Conservation (phyloP, 345 rosid genomes). For the Eucalyptus regnans region DNA sequence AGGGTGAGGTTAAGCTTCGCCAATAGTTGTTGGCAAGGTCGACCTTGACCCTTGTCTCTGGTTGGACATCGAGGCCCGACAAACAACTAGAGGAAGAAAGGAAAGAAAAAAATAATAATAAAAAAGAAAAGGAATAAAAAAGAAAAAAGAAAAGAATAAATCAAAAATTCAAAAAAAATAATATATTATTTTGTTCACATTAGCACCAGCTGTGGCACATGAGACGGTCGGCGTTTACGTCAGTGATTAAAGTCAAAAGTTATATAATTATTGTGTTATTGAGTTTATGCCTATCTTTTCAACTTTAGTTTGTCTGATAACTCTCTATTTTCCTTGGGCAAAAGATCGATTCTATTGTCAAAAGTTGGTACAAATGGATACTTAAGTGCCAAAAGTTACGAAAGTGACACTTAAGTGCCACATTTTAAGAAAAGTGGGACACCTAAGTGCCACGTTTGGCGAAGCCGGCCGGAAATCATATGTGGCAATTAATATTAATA, state of each 20-base stretch:
- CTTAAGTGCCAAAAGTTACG: no score
- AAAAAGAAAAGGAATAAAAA: no score
- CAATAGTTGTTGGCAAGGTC: no score
- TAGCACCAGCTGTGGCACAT: rapidly evolving
- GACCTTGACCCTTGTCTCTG: not conserved
- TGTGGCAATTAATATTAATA: no score
- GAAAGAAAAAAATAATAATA: not conserved
- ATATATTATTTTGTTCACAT: not conserved
- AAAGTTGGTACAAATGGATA: no score
- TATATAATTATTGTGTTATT: not conserved
- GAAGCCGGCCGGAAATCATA: no score
- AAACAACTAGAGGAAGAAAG: not conserved
- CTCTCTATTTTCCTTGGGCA: not conserved
- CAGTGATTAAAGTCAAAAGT: not conserved
- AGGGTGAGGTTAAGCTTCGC: not conserved
- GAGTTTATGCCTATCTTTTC: not conserved
- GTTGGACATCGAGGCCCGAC: not conserved
- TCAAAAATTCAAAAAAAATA: no score
- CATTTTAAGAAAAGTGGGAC: no score
- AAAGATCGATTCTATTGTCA: no score
- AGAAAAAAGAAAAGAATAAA: no score
- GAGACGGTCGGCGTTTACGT: rapidly evolving
- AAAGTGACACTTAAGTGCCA: no score
- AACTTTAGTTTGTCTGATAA: not conserved
- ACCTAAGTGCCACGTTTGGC: no score